A percentile compares a stretch with the other conserved stretches of the same genome.
Conservation (phyloP, 2,329 filamentous ascomycete genomes). For the Bretziella fagacearum region DNA sequence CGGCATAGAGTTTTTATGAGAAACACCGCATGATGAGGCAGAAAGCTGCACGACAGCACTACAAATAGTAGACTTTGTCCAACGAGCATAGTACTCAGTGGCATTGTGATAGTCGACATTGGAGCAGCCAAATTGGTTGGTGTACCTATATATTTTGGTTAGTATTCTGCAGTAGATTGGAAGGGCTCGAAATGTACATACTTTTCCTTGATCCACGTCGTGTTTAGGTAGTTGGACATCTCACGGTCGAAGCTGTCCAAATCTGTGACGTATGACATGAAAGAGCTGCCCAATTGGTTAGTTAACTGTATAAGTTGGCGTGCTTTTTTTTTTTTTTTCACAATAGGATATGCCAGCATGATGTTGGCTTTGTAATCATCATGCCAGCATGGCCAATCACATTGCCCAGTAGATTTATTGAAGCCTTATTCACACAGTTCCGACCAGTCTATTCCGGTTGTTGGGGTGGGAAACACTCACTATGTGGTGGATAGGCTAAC, state of each 20-base stretch:
- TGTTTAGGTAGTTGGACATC: slow-evolving; percentile 54
- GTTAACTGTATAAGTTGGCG: background rate
- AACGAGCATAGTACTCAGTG: slow-evolving; percentile 74
- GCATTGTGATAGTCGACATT: slow-evolving; percentile 63
- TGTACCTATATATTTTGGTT: slow-evolving; percentile 44
- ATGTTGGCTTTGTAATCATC: background rate
- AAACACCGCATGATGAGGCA: slow-evolving; percentile 47
- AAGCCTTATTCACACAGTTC: no score
- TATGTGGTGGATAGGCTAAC: slow-evolving; percentile 10
- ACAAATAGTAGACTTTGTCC: slow-evolving; percentile 81
- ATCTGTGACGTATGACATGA: slow-evolving; percentile 66
- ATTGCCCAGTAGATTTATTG: no score
- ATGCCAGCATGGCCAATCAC: background rate
- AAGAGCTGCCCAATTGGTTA: slow-evolving; percentile 41
- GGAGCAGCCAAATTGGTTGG: slow-evolving; percentile 62
- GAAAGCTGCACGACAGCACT: slow-evolving; percentile 91
- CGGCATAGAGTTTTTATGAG: slow-evolving; percentile 47
- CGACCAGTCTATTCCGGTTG: background rate
- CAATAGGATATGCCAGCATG: background rate
- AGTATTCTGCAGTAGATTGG: background rate
- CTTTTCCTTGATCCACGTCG: slow-evolving; percentile 61
- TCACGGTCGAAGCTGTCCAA: slow-evolving; percentile 59
- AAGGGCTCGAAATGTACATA: slow-evolving; percentile 28
- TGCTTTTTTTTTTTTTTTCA: background rate
- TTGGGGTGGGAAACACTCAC: slow-evolving; percentile 6